Base-by-base conservation (phyloP, 2,329 filamentous ascomycete genomes). In the Phialophora chinensis region DNA sequence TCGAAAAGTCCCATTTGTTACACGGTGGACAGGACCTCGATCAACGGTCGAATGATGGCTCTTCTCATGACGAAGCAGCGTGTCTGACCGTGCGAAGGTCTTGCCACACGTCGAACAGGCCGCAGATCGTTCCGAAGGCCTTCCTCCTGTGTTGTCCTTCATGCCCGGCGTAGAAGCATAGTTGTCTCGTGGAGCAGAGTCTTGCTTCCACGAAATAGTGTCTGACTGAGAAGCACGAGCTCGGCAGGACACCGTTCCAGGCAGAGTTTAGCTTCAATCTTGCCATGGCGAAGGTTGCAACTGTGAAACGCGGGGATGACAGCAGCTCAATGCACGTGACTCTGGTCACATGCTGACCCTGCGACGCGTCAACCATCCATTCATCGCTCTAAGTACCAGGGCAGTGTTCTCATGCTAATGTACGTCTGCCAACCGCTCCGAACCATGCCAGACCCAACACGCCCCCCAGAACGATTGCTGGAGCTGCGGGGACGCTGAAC, bases 381-480 rank as follows among this genome's bases (percentile, higher is more conserved):
- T 31, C 31, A 3, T 31, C 27, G 1, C 31, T 42, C 17, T 42
- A 3, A 25, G 23, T 25, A 25, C 23, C n/a, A n/a, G 23, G 2
- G 23, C 23, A 25, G 23, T 25, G 2, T 25, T 25, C 14, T 42
- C 38, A 42, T 6, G 11, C 14, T 17, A 42, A 14, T 17, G 17
- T 42, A 25, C 23, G 8, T 52, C 20, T 12, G 20, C 67, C 65
- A 14, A 84, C 78, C 54, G 79, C 80, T 0, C 77, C 83, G 74
- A 81, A 84, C 77, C 83, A 79, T 55, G 79, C 75, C 65, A 85
- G 66, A 0, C 83, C 83, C 70, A 84, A 71, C n/a, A 79, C 73
- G 1, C 78, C 83, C 0, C 83, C 83, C 35, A 81, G 25, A 0
- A 84, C 56, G 70, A 84, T 84, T 0, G 81, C 79, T 33, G 79